These are phyloP conservation scores for Babesia ovis DNA, from an alignment of 169 alveolate species.

Conservation along the genomic window DNA sequence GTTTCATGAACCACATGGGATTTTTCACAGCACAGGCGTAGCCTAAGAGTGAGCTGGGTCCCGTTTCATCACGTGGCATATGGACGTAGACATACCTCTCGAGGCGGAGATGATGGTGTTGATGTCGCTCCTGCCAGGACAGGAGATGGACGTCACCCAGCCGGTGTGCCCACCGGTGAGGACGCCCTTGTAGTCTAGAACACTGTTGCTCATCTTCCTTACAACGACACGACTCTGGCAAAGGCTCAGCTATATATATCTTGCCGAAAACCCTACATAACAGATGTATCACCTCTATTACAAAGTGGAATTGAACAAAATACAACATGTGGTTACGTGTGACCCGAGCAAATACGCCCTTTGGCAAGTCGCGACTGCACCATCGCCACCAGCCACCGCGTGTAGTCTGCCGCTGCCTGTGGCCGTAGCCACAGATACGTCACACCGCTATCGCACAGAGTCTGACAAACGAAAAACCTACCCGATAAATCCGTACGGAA, in stretches of 20 bases:
- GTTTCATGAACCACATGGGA: conserved; percentile 31
- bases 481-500: conserved; percentile 27
- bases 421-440: neutral
- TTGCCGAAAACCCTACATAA: neutral
- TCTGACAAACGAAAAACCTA: neutral
- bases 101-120: conserved; percentile 90
- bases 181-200: conserved; percentile 81
- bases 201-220: conserved; percentile 65
- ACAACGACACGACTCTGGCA: conserved; percentile 4
- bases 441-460: neutral
- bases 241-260: neutral
- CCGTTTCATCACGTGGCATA: conserved; percentile 62
- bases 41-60: conserved; percentile 83
- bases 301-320: neutral
- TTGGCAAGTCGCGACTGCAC: neutral
- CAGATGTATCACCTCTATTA: neutral
- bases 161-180: conserved; percentile 91
- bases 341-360: neutral
- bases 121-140: conserved; percentile 85
- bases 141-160: conserved; percentile 94
- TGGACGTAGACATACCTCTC: conserved; percentile 77
- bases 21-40: conserved; percentile 56
- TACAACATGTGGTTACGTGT: neutral
- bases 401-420: neutral
- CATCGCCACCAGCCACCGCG: neutral